These are phyloP conservation scores for Talaromyces albobiverticillius DNA, from an alignment of 2,329 filamentous ascomycete species.

Conservation along the genomic window DNA sequence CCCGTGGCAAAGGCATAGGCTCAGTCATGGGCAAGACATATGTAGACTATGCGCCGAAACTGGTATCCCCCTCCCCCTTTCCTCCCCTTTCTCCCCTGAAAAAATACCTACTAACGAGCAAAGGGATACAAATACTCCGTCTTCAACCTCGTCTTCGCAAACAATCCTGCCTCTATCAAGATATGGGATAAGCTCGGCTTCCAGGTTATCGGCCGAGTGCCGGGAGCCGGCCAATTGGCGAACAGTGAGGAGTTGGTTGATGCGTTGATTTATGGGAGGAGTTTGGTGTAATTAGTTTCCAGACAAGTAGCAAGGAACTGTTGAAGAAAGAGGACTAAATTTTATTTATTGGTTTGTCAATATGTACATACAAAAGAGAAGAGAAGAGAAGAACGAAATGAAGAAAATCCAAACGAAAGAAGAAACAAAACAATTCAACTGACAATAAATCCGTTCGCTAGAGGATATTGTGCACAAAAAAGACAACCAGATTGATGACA, in stretches of 20 bases:
- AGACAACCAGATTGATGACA: no score
- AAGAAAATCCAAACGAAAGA: neutral
- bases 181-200: conserved; percentile 41
- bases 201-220: conserved; percentile 35
- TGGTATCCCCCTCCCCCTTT: conserved; percentile 24
- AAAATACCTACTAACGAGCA: neutral
- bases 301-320: neutral
- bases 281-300: conserved; percentile 19
- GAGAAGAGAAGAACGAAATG: neutral
- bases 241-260: conserved; percentile 38
- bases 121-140: conserved; percentile 42
- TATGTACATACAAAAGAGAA: conserved; percentile 12
- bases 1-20: conserved; percentile 33
- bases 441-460: neutral
- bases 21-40: conserved; percentile 36
- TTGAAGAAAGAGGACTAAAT: neutral
- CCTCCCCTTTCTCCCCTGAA: neutral
- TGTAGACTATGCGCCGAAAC: conserved; percentile 34
- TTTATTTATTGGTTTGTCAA: conserved; percentile 4
- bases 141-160: conserved; percentile 41
- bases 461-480: neutral
- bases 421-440: neutral
- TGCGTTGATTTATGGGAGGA: conserved; percentile 37
- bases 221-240: conserved; percentile 31
- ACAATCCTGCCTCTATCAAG: conserved; percentile 36